Percentiles rank a stretch among this genome's conserved stretches.
Conservation (phyloP, 345 rosid species). For the Populus ilicifolia region DNA sequence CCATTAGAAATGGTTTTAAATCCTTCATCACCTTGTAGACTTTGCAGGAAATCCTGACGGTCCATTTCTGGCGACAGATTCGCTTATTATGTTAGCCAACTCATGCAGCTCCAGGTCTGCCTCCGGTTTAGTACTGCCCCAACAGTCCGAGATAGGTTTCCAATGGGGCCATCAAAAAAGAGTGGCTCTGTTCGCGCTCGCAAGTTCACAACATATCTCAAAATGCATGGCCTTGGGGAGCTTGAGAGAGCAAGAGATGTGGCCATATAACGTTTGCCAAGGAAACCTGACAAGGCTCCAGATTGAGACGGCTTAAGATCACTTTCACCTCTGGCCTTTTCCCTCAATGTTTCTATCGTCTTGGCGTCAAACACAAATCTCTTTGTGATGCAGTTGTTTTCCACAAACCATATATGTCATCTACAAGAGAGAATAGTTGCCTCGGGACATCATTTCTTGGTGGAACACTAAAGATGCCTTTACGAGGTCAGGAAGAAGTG, state of each 20-base stretch:
- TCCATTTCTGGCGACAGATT: slow-evolving; percentile 10
- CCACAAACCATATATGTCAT: slow-evolving; percentile 11
- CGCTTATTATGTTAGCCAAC: not conserved
- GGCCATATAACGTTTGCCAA: slow-evolving; percentile 8
- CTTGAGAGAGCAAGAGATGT: too few species aligned
- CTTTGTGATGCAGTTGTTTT: not conserved
- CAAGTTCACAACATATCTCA: too few species aligned
- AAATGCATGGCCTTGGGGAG: too few species aligned
- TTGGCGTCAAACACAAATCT: slow-evolving; percentile 18
- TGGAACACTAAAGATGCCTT: not conserved
- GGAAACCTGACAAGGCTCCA: slow-evolving; percentile 8
- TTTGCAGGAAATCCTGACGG: slow-evolving; percentile 3
- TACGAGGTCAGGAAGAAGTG: too few species aligned
- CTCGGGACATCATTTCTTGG: not conserved
- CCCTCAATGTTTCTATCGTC: slow-evolving; percentile 3
- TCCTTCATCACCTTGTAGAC: slow-evolving; percentile 18
- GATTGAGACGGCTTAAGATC: not conserved
- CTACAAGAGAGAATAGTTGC: not conserved
- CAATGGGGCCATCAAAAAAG: not conserved
- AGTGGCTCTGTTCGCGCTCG: too few species aligned
- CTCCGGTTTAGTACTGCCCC: not conserved
- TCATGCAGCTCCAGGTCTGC: not conserved
- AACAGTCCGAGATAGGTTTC: slow-evolving; percentile 5
- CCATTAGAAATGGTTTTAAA: slow-evolving; percentile 8
- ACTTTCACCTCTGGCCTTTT: not conserved